Base-by-base conservation (phyloP, 257 asterid genomes). In the Pogostemon cablin region DNA sequence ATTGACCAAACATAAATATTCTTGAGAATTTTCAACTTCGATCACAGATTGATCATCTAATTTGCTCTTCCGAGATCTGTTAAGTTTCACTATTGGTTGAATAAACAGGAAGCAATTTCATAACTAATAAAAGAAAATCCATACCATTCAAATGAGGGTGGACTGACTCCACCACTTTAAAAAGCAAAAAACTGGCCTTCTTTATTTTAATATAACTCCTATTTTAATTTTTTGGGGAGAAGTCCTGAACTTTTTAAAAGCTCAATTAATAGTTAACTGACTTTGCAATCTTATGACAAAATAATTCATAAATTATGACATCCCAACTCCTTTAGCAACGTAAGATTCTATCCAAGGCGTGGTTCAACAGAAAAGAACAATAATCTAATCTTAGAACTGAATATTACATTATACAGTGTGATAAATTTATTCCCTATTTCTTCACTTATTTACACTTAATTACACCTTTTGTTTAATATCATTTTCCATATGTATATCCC, bases 161-260 rank as follows among this genome's bases (percentile, higher is more conserved):
- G 5, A 8, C 12, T 43, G 20, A 55, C 48, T 63, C 58, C 56
- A 10, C 69, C 25, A 10, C 62, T 75, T 68, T 53, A 53, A 53
- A 55, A 15, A n/a, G 60, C 59, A 63, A 6, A 17, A 17, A 57
- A 47, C 4, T 20, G 65, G 39, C 20, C 7, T 42, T 9, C 43
- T 9, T 10, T 10, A 15, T 6, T 52, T 50, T 52, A 25, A 25
- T 25, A 25, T 25, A 25, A 1, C 32, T 25, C 32, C 32, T 25
- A 43, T 42, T 63, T 12, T 15, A 2, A 1, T 4, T 3, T 10
- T 62, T 62, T 32, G 10, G 8, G 55, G 38, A 49, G 59, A 48
- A 25, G 32, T 25, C 32, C 32, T 9, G 9, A 9, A 47, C 11
- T 9, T 69, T 68, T 46, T 44, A 35, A 55, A 39, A 15, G 61